Base-by-base conservation (phyloP, 106 monocot genomes). In the Dendrobium chrysotoxum region DNA sequence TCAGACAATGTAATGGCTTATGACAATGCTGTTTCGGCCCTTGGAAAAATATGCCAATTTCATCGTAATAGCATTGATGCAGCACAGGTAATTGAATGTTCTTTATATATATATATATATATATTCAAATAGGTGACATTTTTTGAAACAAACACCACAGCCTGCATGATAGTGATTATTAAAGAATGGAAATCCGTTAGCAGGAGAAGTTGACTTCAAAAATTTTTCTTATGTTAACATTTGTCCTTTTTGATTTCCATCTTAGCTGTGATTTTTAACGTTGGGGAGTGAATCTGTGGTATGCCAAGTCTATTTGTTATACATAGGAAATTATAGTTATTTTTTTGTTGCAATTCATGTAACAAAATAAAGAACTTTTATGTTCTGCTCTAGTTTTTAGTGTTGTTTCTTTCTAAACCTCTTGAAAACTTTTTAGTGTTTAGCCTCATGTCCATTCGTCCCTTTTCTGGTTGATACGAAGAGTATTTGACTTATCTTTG, bases 1-100 rank as follows among this genome's bases (percentile, higher is more conserved):
- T 53, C 92, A 44, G 94, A 98, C 75, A 94, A 98, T 81, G 40
- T 94, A 67, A 94, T 98, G 97, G 97, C 94, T 40, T 98, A 91
- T 83, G 97, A 98, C 61, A 98, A 98, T 86, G 92, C 94, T 84
- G 92, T 98, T 80, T 98, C 97, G 18, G 97, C 97, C 40, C 80
- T 94, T 28, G 97, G 97, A 17, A 98, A 94, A 84, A 87, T 98
- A 76, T 98, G 97, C 78, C 86, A 85, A 41, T 92, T 85, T 61
- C 97, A 98, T 76, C 86, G 94, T 16, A 88, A 94, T 40, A 75
- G 81, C 67, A 91, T 98, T 79, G 89, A 98, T 89, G 91, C 89
- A 80, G 77, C 92, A 57, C 97, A 94, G 91, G 97, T 94, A 85
- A 31, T 61, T 85, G 4, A 71, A 47, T 39, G 26, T 72, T 53